Evolutionary conservation across 148 eudicot species (phyloP), one percentile per base, ranked within the genome.

Genomic region (Vaccinium darrowii): DNA sequence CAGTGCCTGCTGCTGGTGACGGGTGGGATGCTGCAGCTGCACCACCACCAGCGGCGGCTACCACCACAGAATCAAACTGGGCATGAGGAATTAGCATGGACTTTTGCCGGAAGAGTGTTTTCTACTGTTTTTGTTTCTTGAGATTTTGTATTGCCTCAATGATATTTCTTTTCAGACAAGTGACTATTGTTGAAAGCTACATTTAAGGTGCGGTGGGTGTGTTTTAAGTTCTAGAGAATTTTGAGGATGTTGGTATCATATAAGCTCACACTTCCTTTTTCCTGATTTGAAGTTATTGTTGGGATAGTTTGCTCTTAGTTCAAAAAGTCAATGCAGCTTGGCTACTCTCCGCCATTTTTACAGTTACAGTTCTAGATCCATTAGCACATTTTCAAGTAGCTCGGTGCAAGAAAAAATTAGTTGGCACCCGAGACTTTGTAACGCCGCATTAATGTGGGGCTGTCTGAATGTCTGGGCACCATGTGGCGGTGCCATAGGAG

Each of bases 21-120:
- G 75, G 43, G 15, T 71, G 75, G 75, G 80, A 77, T 77, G 30
- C 58, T 51, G 80, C 80, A 51, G 57, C 18, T 51, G 18, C 33
- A 50, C 80, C 80, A 8, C 57, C 27, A 10, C 0, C 10, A 10
- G 36, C 36, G 3, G 2, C 36, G 36, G 36, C 1, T 33, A 33
- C 36, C 36, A 33, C 57, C 80, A 3, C 27, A 11, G 80, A 76
- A 3, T 33, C 3, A 49, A 14, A 21, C 16, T 77, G 80, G 80
- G 58, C 4, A 0, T 77, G 80, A 77, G 57, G 80, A 43, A 51
- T 21, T 8, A 18, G 23, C 57, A 18, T 21, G 6, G 73, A 12
- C 58, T 51, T 50, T 50, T 77, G 14, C 25, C 8, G 0, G 18
- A 50, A 3, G 80, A n/a, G 58, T 49, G 7, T 1, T 67, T n/a